Conservation (phyloP, 1,139 yeast genomes). For the Saccharomyces pastorianus region DNA sequence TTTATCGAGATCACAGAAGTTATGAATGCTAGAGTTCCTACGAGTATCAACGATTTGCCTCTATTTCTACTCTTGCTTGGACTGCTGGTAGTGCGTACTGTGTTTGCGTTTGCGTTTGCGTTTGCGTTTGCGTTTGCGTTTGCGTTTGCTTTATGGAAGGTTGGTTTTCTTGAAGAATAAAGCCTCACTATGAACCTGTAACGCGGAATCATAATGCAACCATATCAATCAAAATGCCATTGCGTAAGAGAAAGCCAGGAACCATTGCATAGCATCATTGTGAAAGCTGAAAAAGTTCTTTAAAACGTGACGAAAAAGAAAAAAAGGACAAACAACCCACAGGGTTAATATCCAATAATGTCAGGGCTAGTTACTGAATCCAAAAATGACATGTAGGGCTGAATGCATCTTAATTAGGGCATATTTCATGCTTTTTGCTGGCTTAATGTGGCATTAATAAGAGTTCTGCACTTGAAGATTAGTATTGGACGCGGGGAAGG, state of each 20-base stretch:
- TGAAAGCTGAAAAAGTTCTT: not conserved
- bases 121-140: not conserved
- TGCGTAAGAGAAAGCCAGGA: not conserved
- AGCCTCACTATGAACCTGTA: not conserved
- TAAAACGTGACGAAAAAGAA: not conserved
- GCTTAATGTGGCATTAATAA: not conserved
- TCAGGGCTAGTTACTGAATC: too few species aligned
- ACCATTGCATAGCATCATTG: not conserved
- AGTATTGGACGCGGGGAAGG: not conserved
- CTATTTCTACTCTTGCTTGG: slow-evolving; percentile 9
- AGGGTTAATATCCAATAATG: too few species aligned
- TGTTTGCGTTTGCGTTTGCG: not conserved
- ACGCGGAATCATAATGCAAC: not conserved
- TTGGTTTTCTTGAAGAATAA: not conserved
- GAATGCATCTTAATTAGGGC: not conserved
- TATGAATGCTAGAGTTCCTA: slow-evolving; percentile 36
- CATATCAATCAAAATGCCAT: not conserved
- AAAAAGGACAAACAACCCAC: too few species aligned
- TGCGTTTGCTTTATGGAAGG: not conserved
- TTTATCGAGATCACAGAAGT: slow-evolving; percentile 41
- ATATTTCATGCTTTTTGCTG: not conserved
- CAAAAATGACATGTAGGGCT: too few species aligned
- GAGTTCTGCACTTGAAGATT: not conserved
- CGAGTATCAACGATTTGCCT: slow-evolving; percentile 26
- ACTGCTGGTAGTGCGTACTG: not conserved